Evolutionary conservation across 768 basidiomycete genomes (phyloP), one percentile per base, ranked within the genome.

Genomic region (Boletus bicolor): DNA sequence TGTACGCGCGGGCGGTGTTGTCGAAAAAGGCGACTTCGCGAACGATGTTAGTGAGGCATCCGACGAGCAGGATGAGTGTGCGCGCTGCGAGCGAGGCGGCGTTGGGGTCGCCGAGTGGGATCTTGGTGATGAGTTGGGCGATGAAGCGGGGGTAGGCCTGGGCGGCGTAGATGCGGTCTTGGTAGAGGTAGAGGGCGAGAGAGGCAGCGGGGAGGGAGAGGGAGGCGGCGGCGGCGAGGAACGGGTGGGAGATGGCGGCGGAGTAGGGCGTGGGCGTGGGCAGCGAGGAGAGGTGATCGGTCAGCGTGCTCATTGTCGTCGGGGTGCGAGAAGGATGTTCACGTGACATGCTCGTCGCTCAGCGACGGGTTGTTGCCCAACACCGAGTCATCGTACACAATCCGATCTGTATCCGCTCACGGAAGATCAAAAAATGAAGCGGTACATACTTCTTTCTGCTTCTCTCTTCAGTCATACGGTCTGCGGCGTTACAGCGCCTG

Each of bases 121-220:
- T 82, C 36, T 77, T 76, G 7, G 82, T 64, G 58, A 91, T 84
- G 45, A 89, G 78, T 2, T 78, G 69, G 28, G 85, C 86, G 59
- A 89, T 82, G 73, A 87, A 87, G 50, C 80, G 80, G 14, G 88
- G 86, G 66, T 89, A 90, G 1, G 85, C 89, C 52, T 85, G 82
- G 1, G 82, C 81, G 32, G 87, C 88, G 67, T 90, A 91, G 53
- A 86, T 80, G 48, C 83, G 79, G 67, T 91, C 89, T 60, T 91
- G 89, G 14, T 81, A 77, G 55, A 90, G 79, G 80, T 84, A 90
- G 46, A 84, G 72, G 1, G 78, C 75, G 15, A 91, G 79, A 26
- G 77, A 74, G 1, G 70, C 56, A 12, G 75, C 55, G 7, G 76
- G 70, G 19, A 91, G 76, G 4, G 76, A 75, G 14, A 81, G 77